Base-by-base conservation (phyloP, 768 basidiomycete genomes). In the Leucocoprinus sp. region DNA sequence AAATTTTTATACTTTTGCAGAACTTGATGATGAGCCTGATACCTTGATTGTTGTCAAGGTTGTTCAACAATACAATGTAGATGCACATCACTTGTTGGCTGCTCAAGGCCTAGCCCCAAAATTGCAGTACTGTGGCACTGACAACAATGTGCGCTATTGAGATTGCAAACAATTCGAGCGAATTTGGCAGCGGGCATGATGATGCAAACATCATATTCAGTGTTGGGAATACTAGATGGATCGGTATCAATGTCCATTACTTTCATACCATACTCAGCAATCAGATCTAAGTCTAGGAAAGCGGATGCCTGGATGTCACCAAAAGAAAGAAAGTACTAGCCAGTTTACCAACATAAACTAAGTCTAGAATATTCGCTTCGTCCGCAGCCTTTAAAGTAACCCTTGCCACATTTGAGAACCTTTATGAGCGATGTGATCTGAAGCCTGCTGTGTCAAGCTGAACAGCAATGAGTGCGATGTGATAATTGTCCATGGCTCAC, bases 401-500 rank as follows among this genome's bases (percentile, higher is more conserved):
- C 93, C 60, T 92, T 95, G 1, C 95, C 93, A 57, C 95, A 98
- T 62, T 92, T 96, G 55, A 98, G 72, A 33, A 99, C 93, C 64
- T 98, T 99, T 42, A 89, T 89, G 31, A 99, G 72, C 19, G 87
- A 87, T 36, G 71, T 76, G 74, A 70, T 55, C 78, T 74, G 75
- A 99, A 98, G 26, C 89, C 90, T 0, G 75, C 68, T 1, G 80
- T 76, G 29, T 83, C 68, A 23, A 99, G 76, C 50, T 84, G 76
- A 37, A 96, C 91, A 6, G 90, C 71, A 31, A 99, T 95, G 54
- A 98, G 86, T 0, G 95, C 96, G 57, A 99, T 95, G 65, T 98
- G 95, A 2, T 93, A 96, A 75, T 97, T 98, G 70, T 98, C 96
- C 95, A 98, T 99, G 3, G 95, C 96, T 70, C 98, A 96, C 4